Evolutionary conservation across 106 monocot species (phyloP), one percentile per base, ranked within the genome.

Genomic region (Apostasia ramifera): DNA sequence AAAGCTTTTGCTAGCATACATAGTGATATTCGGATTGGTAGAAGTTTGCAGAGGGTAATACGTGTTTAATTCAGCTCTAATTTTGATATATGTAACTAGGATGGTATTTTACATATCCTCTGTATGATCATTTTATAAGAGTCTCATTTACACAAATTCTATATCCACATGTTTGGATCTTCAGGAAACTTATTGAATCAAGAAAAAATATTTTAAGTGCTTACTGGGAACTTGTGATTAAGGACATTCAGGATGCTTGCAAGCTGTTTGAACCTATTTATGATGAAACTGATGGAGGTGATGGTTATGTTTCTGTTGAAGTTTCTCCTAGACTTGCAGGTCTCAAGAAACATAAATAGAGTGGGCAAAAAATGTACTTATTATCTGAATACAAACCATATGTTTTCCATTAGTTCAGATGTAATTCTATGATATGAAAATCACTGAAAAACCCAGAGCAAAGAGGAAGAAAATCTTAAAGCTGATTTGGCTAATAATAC

Each of bases 191-290:
- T 50, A 63, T 94, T 38, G 38, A 70, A 6, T 71, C 81, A 13
- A 91, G 91, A 56, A 91, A 88, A 78, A 86, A 91, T 53, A 77
- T 70, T 13, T 91, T 91, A 74, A 84, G 70, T 56, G 80, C 85
- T 47, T 95, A 95, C 69, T 95, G 95, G 95, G 95, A 91, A 64
- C 91, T 95, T 66, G 95, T 95, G 11, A 88, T 95, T 55, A 88
- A 88, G 74, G 95, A 95, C 68, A 95, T 95, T 69, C 95, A 91
- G 80, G 91, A 95, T 88, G 95, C 95, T 10, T 95, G 91, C 82
- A 86, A 91, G 59, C 86, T 95, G 51, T 95, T 95, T 76, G 85
- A 88, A 74, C 65, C 84, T 13, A 84, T 95, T 37, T 95, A 95
- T 72, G 86, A 95, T 42, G 42, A 86, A 58, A 89, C 95, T 1